Evolutionary conservation across 345 rosid species (phyloP).

Genomic region (Draba incana): DNA sequence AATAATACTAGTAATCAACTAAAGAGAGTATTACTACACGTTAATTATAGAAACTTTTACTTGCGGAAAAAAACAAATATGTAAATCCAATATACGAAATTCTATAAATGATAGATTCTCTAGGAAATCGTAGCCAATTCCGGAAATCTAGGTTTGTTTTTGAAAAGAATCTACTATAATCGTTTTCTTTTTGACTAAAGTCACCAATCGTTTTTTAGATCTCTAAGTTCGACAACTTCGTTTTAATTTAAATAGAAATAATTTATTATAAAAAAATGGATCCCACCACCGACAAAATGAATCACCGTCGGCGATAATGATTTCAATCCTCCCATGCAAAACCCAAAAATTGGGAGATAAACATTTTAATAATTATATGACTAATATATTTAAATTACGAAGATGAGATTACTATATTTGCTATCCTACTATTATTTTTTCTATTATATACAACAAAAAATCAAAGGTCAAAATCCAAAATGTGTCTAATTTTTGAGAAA

Average conservation of each 20-base stretch:
- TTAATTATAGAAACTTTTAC: too few species aligned
- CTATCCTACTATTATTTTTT: too few species aligned
- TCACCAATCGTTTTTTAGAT: constrained; percentile 28
- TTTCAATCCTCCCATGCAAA: constrained; percentile 24
- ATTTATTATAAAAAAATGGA: not conserved
- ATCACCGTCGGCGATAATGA: constrained; percentile 33
- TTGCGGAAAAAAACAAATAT: not conserved
- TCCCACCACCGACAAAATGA: constrained; percentile 40
- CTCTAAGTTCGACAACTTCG: constrained; percentile 1
- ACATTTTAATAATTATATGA: too few species aligned
- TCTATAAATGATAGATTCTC: constrained; percentile 20
- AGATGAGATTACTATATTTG: too few species aligned
- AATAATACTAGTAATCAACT: too few species aligned
- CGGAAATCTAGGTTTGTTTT: constrained; percentile 32
- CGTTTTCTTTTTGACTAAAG: constrained; percentile 29
- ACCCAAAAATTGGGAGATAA: too few species aligned
- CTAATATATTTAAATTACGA: too few species aligned
- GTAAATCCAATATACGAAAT: not conserved
- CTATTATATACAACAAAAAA: too few species aligned
- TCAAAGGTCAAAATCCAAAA: too few species aligned
- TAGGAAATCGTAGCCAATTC: constrained; percentile 10
- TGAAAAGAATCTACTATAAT: not conserved
- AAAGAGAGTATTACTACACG: too few species aligned
- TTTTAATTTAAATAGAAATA: not conserved
- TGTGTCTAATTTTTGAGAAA: too few species aligned